Evolutionary conservation across 163 green algal species (phyloP).

Genomic region (Prototheca wickerhamii): DNA sequence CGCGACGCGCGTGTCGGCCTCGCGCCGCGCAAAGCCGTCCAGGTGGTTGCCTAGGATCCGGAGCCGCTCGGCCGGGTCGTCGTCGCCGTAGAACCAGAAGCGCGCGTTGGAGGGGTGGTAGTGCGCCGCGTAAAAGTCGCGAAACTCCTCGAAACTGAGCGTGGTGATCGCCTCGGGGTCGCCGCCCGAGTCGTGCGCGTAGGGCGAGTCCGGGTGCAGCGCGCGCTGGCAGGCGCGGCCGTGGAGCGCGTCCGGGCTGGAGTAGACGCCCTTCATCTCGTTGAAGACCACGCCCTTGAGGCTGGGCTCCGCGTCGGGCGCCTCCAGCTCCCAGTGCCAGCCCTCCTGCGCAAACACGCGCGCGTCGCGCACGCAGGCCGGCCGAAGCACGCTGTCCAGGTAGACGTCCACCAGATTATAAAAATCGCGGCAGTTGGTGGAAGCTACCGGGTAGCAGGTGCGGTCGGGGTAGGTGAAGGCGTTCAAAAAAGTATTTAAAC

Average conservation of each 20-base stretch:
- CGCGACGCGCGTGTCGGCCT: conserved; percentile 48
- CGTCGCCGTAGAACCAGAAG: conserved; percentile 99
- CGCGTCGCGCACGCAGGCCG: conserved; percentile 73
- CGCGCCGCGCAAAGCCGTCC: conserved; percentile 58
- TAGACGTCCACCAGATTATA: conserved; percentile 99
- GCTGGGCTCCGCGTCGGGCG: conserved; percentile 48
- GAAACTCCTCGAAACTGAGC: conserved; percentile 92
- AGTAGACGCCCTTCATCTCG: conserved; percentile 99
- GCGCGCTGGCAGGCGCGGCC: conserved; percentile 59
- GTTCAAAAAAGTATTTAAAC: conserved; percentile 98
- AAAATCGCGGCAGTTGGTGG: conserved; percentile 72
- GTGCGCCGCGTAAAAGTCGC: conserved; percentile 91
- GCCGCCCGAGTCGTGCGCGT: conserved; percentile 86
- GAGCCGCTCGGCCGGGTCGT: conserved; percentile 78
- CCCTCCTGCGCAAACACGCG: conserved; percentile 94
- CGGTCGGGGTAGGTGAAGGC: conserved; percentile 99
- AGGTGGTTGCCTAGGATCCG: conserved; percentile 71
- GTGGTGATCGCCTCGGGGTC: conserved; percentile 88
- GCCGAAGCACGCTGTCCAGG: conserved; percentile 94
- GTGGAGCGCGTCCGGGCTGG: conserved; percentile 83
- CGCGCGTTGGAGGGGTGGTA: conserved; percentile 94
- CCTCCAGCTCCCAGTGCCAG: conserved; percentile 87
- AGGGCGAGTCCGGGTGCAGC: conserved; percentile 68
- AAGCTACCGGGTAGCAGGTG: conserved; percentile 97
- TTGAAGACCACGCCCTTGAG: conserved; percentile 99